Conservation (phyloP, 352 stramenopile species). For the Globisporangium ultimum region DNA sequence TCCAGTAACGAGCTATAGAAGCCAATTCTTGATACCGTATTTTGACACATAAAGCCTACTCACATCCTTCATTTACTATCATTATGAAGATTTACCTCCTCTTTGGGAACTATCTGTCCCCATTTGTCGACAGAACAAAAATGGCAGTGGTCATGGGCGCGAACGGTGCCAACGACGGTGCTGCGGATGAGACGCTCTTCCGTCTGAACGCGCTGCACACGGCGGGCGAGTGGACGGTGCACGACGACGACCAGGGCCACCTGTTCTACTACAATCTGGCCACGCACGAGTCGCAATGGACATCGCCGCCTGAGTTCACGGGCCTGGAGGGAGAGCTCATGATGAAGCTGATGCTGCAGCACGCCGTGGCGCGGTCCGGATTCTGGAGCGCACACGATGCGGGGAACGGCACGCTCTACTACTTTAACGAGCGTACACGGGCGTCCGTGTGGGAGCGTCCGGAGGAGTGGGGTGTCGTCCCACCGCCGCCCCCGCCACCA, state of each 20-base stretch:
- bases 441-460: conserved; percentile 72
- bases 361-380: conserved; percentile 58
- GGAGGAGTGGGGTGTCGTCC: conserved; percentile 44
- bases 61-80: too few species aligned
- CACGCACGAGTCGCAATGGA: conserved; percentile 52
- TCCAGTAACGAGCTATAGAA: background rate
- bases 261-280: conserved; percentile 77
- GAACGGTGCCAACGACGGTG: background rate
- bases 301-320: conserved; percentile 40
- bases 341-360: conserved; percentile 83
- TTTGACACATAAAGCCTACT: background rate
- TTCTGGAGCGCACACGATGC: conserved; percentile 72
- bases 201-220: conserved; percentile 53
- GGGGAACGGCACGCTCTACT: conserved; percentile 72
- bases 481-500: conserved; percentile 21
- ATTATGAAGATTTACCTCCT: too few species aligned
- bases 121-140: background rate
- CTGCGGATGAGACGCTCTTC: conserved; percentile 15
- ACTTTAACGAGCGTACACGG: conserved; percentile 72
- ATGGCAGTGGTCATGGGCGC: background rate
- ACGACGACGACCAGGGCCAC: conserved; percentile 66
- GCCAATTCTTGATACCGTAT: background rate
- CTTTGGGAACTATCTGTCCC: background rate
- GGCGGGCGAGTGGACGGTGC: conserved; percentile 61
- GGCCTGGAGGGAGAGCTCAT: conserved; percentile 67